Evolutionary conservation across 768 basidiomycete species (phyloP).

Genomic region (Polyporus arcularius): DNA sequence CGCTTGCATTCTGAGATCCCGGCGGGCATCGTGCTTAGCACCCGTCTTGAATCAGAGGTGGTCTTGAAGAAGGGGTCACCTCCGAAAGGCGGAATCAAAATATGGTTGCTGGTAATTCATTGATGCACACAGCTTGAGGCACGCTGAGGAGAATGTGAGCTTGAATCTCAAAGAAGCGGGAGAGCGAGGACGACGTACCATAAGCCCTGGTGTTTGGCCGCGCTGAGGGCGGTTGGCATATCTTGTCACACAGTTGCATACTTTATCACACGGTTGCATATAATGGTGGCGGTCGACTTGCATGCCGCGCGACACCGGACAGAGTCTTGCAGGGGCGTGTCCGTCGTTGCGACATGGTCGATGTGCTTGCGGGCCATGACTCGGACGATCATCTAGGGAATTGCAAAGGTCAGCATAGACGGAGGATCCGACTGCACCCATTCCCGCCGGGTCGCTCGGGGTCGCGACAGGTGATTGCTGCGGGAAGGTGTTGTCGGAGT

Average conservation of each 20-base stretch:
- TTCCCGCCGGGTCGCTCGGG: neutral
- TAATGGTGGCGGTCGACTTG: neutral
- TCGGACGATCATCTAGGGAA: neutral
- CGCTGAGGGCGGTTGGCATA: neutral
- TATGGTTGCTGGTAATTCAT: neutral
- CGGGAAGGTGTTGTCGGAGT: neutral
- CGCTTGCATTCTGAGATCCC: neutral
- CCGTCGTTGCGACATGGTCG: neutral
- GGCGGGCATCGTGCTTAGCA: neutral
- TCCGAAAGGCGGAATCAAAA: neutral
- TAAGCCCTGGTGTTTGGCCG: neutral
- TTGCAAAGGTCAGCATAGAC: neutral
- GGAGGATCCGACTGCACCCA: neutral
- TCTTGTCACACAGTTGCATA: neutral
- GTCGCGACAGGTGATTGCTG: neutral
- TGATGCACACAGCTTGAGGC: neutral
- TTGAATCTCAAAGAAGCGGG: neutral
- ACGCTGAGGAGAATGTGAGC: neutral
- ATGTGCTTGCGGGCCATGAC: neutral
- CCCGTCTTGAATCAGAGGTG: neutral
- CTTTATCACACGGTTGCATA: neutral
- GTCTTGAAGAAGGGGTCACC: neutral
- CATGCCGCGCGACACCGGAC: neutral
- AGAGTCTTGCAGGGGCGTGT: neutral
- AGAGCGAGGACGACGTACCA: neutral